Base-by-base conservation (phyloP, 208 protist genomes). In the Strigomonas culicis region DNA sequence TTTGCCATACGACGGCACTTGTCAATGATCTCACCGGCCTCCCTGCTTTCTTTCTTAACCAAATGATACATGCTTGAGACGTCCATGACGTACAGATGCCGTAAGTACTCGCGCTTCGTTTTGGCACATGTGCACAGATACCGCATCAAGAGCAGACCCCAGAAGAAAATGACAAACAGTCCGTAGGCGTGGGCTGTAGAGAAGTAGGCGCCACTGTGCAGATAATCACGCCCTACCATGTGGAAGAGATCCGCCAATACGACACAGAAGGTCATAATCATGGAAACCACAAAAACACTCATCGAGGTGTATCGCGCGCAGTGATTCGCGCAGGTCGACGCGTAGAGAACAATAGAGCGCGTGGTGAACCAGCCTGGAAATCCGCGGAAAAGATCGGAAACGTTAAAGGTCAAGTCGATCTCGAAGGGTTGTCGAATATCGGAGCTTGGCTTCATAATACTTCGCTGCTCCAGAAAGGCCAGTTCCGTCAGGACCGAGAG, bases 301-400 rank as follows among this genome's bases (percentile, higher is more conserved):
- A 91, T 88, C 31, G 77, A 52, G 31, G 65, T 59, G 13, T 60
- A 72, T 8, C 88, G 70, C 15, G 84, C 76, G 47, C 63, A 34
- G 70, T 94, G 88, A 60, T 90, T 94, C 22, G 80, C 75, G 63
- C 80, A 81, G n/a, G 74, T 68, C 17, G 82, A 80, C n/a, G 78
- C 74, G 61, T 85, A 90, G 19, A 94, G 68, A 1, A 90, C 75
- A 31, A 94, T 57, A 1, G 82, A 90, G n/a, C 88, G 78, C 15
- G 80, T 53, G n/a, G 79, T 66, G 64, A 84, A 91, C 84, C 88
- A 94, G 4, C 88, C 88, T 1, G 69, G 56, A 57, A 94, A 90
- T 32, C 88, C 88, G 31, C 61, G 70, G 46, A 89, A 88, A 4
- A 91, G 50, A 49, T 88, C 76, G 21, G 44, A 56, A 19, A 64